Evolutionary conservation across 2,329 filamentous ascomycete species (phyloP).

Genomic region (Elsinoe batatas): DNA sequence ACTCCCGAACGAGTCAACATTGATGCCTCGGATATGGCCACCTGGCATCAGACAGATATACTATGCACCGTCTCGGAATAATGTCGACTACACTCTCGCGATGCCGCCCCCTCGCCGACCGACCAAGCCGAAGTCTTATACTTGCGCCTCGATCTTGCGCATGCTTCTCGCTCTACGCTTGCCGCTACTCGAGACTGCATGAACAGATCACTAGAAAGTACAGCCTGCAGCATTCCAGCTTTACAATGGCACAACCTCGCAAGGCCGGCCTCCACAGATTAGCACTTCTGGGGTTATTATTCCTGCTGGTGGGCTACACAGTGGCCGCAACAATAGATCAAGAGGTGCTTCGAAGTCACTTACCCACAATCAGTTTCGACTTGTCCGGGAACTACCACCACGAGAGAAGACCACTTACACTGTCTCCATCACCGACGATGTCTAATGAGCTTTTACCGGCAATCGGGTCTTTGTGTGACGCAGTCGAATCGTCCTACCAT

Average conservation of each 20-base stretch:
- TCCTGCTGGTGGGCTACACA: neutral
- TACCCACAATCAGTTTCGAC: neutral
- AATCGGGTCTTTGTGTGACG: neutral
- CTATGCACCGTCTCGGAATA: too few species aligned
- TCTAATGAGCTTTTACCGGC: neutral
- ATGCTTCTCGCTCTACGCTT: neutral
- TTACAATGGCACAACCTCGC: neutral
- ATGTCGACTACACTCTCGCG: neutral
- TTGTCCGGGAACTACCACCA: neutral
- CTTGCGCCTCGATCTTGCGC: neutral
- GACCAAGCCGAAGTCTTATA: neutral
- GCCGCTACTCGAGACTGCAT: neutral
- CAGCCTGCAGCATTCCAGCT: neutral
- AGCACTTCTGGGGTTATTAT: neutral
- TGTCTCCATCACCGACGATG: neutral
- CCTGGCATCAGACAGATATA: too few species aligned
- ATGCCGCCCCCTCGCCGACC: neutral
- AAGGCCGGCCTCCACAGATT: neutral
- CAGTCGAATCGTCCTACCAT: neutral
- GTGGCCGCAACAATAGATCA: neutral
- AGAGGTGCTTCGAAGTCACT: neutral
- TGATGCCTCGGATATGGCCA: too few species aligned
- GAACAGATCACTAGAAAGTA: neutral
- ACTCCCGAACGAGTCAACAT: too few species aligned
- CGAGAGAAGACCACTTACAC: neutral